A percentile compares a stretch with the other conserved stretches of the same genome.
phyloP scores from a whole-genome alignment of 345 rosid genomes.

The Ceriops zippeliana region DNA sequence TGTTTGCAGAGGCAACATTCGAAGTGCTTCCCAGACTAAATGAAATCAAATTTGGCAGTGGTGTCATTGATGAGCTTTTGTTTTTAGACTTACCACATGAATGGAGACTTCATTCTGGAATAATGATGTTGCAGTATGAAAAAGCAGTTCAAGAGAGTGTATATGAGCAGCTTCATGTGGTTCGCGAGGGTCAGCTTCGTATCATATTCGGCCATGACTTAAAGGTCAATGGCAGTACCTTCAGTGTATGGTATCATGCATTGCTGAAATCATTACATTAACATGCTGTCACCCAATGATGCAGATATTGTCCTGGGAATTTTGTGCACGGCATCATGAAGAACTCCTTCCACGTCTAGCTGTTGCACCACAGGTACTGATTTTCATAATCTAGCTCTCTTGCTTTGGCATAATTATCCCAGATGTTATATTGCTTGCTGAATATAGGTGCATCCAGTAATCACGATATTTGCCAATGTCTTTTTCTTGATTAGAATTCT shows the following conservation, averaged over 20 bases:
- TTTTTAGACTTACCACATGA: conserved; percentile 42
- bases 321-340: conserved; percentile 90
- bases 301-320: conserved; percentile 96
- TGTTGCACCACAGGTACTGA: conserved; percentile 86
- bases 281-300: neutral
- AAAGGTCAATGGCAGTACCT: conserved; percentile 28
- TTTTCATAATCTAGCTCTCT: conserved; percentile 9
- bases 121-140: conserved; percentile 42
- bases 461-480: neutral
- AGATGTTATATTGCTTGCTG: neutral
- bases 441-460: no score
- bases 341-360: conserved; percentile 92
- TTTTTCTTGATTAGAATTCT: neutral
- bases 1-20: conserved; percentile 34
- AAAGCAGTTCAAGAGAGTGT: conserved; percentile 49
- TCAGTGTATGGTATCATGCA: neutral
- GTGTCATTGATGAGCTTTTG: conserved; percentile 40
- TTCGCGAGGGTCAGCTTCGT: conserved; percentile 45
- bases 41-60: conserved; percentile 44
- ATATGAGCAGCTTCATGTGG: conserved; percentile 43
- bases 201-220: conserved; percentile 36
- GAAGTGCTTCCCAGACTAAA: conserved; percentile 47
- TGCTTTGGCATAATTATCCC: neutral
- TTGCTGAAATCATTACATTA: conserved; percentile 7
- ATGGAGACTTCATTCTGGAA: conserved; percentile 28